Conservation (phyloP, 2,329 filamentous ascomycete species). For the Calonectria hawksworthii region DNA sequence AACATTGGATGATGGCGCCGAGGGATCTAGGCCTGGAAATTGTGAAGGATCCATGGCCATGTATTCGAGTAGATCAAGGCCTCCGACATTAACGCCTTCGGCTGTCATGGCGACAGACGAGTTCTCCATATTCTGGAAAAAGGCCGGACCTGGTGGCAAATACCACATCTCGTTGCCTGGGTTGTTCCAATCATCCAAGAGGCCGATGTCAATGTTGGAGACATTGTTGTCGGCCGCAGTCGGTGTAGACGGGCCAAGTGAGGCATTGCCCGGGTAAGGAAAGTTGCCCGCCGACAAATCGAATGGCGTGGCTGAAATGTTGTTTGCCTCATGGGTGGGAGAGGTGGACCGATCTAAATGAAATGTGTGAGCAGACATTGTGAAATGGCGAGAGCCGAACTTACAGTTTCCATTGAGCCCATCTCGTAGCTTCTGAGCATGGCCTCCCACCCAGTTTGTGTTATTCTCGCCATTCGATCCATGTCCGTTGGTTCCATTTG, state of each 20-base stretch:
- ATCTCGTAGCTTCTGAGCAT: conserved; percentile 58
- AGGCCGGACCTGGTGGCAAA: conserved; percentile 72
- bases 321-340: conserved; percentile 57
- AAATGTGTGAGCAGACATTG: conserved; percentile 26
- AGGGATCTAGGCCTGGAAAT: conserved; percentile 53
- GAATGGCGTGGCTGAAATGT: conserved; percentile 75
- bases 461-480: conserved; percentile 43
- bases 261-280: conserved; percentile 64
- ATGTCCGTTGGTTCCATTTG: conserved; percentile 45
- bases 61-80: conserved; percentile 76
- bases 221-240: conserved; percentile 52
- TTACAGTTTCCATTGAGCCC: conserved; percentile 56
- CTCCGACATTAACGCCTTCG: conserved; percentile 76
- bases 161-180: conserved; percentile 76
- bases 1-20: conserved; percentile 40
- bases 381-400: conserved; percentile 26
- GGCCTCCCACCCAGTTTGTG: conserved; percentile 52
- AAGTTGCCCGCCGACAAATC: conserved; percentile 69
- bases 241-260: conserved; percentile 66
- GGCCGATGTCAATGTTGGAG: conserved; percentile 53
- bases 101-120: conserved; percentile 75
- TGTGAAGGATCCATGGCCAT: conserved; percentile 72
- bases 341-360: conserved; percentile 52
- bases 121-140: conserved; percentile 75
- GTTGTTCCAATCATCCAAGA: conserved; percentile 70